Conservation (phyloP, 371 early-diverging fungal species). For the Synchytrium microbalum region DNA sequence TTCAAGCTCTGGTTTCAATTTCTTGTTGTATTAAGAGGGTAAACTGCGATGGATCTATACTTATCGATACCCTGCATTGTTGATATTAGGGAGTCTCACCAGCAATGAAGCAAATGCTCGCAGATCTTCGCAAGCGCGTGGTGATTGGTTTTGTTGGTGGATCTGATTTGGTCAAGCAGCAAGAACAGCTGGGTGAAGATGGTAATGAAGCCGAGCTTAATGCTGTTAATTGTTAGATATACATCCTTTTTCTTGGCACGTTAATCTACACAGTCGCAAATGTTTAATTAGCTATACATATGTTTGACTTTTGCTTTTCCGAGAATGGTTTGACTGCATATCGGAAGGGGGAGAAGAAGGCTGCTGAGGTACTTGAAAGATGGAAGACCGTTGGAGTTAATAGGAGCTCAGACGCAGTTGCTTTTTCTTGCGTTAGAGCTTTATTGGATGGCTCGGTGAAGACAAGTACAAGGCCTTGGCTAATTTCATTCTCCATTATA, state of each 20-base stretch:
- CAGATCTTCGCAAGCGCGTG: conserved; percentile 76
- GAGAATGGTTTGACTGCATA: conserved; percentile 99
- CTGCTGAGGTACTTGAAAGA: conserved; percentile 53
- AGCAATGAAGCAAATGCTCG: conserved; percentile 76
- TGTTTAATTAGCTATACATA: conserved; percentile 50
- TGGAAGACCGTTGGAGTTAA: too few relatives aligned
- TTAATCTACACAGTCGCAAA: conserved; percentile 7
- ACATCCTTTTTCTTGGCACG: too few relatives aligned
- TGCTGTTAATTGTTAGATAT: neutral
- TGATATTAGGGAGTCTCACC: conserved; percentile 51
- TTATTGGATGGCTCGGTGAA: conserved; percentile 93
- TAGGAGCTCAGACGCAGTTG: neutral
- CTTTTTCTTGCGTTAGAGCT: conserved; percentile 52
- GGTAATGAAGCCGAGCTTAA: conserved; percentile 36
- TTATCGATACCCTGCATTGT: too few relatives aligned
- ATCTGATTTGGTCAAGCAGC: conserved; percentile 93
- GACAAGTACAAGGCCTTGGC: conserved; percentile 90
- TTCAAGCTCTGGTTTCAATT: neutral
- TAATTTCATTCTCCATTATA: conserved; percentile 88
- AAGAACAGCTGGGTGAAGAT: conserved; percentile 93
- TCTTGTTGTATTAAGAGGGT: too few relatives aligned
- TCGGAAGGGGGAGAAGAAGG: conserved; percentile 65
- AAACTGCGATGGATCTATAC: too few relatives aligned
- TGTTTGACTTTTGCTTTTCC: conserved; percentile 97
- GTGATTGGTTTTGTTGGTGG: conserved; percentile 99